A percentile compares a stretch with the other conserved stretches of the same genome.
Conservation (phyloP, 2,329 filamentous ascomycete species). For the Mycocentrospora acerina region DNA sequence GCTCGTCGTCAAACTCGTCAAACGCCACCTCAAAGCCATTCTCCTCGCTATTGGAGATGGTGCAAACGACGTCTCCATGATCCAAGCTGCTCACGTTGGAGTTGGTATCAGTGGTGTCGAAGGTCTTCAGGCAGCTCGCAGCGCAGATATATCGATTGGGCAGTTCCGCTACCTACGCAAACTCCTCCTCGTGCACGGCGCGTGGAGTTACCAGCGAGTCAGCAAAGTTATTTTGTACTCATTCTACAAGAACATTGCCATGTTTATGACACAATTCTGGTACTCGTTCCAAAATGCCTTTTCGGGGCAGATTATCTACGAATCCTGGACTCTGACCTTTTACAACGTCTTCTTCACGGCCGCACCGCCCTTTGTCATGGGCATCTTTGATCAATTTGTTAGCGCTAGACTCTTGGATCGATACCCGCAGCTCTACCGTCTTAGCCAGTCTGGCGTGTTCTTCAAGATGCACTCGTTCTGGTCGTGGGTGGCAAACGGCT, state of each 20-base stretch:
- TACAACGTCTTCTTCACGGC: slow-evolving; percentile 99
- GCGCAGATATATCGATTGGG: slow-evolving; percentile 91
- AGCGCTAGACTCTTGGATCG: slow-evolving; percentile 90
- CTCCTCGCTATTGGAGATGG: slow-evolving; percentile 95
- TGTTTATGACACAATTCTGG: slow-evolving; percentile 99
- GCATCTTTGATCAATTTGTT: slow-evolving; percentile 97
- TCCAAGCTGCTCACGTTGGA: slow-evolving; percentile 96
- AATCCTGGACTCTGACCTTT: slow-evolving; percentile 98
- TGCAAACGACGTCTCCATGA: slow-evolving; percentile 99
- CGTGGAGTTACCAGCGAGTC: slow-evolving; percentile 96
- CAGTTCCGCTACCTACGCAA: slow-evolving; percentile 96
- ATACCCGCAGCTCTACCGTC: slow-evolving; percentile 92
- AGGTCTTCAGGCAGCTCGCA: slow-evolving; percentile 93
- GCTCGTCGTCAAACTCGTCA: slow-evolving; percentile 95
- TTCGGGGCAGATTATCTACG: slow-evolving; percentile 96
- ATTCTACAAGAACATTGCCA: slow-evolving; percentile 98
- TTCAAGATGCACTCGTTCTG: slow-evolving; percentile 92
- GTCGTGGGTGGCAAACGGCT: slow-evolving; percentile 89
- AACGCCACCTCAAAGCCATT: slow-evolving; percentile 87
- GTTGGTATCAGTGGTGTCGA: slow-evolving; percentile 97
- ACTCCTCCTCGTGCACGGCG: slow-evolving; percentile 88
- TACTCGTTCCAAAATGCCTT: slow-evolving; percentile 98
- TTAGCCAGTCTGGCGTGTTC: slow-evolving; percentile 90
- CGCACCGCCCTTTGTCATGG: slow-evolving; percentile 87
- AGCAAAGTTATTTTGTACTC: slow-evolving; percentile 97